Evolutionary conservation across 805 yeast genomes (phyloP), one percentile per base, ranked within the genome.

Genomic region (Nakazawaea laoshanensis): DNA sequence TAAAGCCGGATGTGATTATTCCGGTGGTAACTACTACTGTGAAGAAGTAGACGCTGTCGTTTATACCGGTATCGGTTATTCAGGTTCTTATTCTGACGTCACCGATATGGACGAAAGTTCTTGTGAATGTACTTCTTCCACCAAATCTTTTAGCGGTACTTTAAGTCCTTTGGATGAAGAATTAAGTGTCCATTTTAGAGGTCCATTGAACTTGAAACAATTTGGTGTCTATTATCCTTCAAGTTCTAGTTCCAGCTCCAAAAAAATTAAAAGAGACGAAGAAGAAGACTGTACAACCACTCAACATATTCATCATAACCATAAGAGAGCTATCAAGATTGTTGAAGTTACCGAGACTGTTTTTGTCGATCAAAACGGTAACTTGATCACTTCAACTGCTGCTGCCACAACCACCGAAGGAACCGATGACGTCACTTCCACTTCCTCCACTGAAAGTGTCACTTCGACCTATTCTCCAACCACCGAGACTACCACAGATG

Each of bases 171-270:
- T 86, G 42, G 80, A 84, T 57, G 92, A 85, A 65, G 95, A 86
- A 58, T 62, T 86, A 41, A 77, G 94, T 22, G 77, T 86, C 39
- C 95, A 86, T 58, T 81, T 85, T 67, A 79, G 95, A 67, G 95
- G 95, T 48, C 95, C 95, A 23, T 51, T 86, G 46, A 68, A 73
- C 53, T 73, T 86, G 53, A 61, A 66, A 50, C 85, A 85, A 61
- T 86, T 92, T 52, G 96, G 88, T 57, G 96, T 85, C 36, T 92
- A 88, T 68, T 77, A 78, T 50, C 88, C 85, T 17, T 44, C 67
- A n/a, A 47, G 64, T 27, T 48, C 65, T 25, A 41, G 59, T 19
- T 40, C 57, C 18, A n/a, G 8, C n/a, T 11, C 19, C 24, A 27
- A 27, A 17, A 4, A 4, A 11, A 29, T 26, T n/a, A 66, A 63